phyloP scores from a whole-genome alignment of 2,329 filamentous ascomycete species.

The Trichoderma breve region DNA sequence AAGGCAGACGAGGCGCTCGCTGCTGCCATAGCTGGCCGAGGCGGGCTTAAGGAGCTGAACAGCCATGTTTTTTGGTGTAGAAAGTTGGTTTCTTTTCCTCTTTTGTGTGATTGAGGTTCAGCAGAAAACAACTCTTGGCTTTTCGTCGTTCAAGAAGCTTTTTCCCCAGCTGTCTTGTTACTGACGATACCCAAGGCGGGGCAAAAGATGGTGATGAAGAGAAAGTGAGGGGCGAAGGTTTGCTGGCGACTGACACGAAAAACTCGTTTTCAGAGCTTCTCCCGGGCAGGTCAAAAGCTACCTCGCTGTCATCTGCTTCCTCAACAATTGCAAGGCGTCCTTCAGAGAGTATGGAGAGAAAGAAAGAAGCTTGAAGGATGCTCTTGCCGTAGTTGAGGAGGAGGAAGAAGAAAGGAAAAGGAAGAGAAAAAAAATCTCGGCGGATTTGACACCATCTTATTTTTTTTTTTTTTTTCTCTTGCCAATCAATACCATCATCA shows the following conservation, averaged over 20 bases:
- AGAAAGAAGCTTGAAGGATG: constrained; percentile 12
- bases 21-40: constrained; percentile 53
- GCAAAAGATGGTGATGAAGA: constrained; percentile 26
- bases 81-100: not conserved
- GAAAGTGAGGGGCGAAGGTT: constrained; percentile 25
- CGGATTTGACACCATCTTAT: constrained; percentile 13
- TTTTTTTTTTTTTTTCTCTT: constrained; percentile 17
- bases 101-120: constrained; percentile 17
- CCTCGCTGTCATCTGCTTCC: constrained; percentile 37
- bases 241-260: constrained; percentile 38
- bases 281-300: constrained; percentile 37
- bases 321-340: constrained; percentile 4
- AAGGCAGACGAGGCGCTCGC: constrained; percentile 69
- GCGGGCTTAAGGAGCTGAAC: constrained; percentile 51
- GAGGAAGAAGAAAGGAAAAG: constrained; percentile 12
- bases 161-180: not conserved
- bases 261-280: constrained; percentile 40
- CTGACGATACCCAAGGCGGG: constrained; percentile 28
- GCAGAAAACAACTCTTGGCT: not conserved
- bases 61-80: constrained; percentile 31
- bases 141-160: constrained; percentile 11
- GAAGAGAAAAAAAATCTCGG: constrained; percentile 19
- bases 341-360: not conserved
- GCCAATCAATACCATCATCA: constrained; percentile 11
- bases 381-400: constrained; percentile 12